Percentiles rank a stretch among this genome's conserved stretches.
phyloP scores from a whole-genome alignment of 371 early-diverging fungal genomes.

The Haplosporangium sp. region DNA sequence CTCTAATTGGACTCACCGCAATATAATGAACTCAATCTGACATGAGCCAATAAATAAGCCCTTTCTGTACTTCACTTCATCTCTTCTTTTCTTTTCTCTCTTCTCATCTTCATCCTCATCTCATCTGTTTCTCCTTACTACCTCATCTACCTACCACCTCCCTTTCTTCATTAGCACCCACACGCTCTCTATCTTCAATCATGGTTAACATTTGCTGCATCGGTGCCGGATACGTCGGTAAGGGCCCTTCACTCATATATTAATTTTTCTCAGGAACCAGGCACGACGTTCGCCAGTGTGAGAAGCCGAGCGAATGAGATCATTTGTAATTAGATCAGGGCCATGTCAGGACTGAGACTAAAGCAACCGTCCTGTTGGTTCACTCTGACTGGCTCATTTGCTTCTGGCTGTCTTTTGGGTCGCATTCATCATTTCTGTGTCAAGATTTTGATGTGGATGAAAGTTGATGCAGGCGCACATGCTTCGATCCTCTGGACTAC shows the following conservation, averaged over 20 bases:
- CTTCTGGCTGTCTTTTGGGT: too few species aligned
- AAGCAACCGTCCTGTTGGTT: too few species aligned
- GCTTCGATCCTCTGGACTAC: too few species aligned
- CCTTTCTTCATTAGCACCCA: neutral
- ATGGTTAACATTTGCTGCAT: slow-evolving; percentile 48
- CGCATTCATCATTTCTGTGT: too few species aligned
- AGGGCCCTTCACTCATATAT: slow-evolving; percentile 1
- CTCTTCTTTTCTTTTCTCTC: slow-evolving; percentile 9
- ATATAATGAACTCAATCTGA: too few species aligned
- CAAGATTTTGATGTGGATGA: too few species aligned
- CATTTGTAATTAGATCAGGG: too few species aligned
- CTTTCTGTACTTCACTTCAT: neutral
- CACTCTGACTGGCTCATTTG: too few species aligned
- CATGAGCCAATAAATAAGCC: neutral
- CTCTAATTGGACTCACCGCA: too few species aligned
- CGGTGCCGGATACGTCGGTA: slow-evolving; percentile 48
- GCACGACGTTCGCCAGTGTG: neutral
- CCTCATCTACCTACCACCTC: neutral
- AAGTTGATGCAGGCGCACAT: too few species aligned
- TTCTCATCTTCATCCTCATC: neutral
- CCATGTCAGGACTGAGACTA: too few species aligned
- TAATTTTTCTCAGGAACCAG: neutral
- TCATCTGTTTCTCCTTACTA: neutral
- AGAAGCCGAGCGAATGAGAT: neutral
- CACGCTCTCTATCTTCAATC: neutral